Conservation (phyloP, 805 yeast species). For the Suhomyces sp. region DNA sequence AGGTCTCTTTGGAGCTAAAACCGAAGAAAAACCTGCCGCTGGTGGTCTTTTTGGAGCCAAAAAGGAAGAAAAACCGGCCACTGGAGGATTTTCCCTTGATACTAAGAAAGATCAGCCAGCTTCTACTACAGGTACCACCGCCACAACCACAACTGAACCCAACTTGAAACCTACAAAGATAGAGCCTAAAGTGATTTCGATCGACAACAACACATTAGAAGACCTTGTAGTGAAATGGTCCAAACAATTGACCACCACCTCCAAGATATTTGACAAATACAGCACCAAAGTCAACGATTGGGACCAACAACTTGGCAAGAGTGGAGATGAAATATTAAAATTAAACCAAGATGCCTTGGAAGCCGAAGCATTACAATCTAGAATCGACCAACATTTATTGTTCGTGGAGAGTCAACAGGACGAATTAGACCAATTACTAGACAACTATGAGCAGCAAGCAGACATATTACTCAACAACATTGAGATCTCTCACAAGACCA, state of each 20-base stretch:
- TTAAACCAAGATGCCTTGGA: conserved; percentile 72
- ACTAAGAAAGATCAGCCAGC: conserved; percentile 7
- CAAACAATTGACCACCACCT: conserved; percentile 69
- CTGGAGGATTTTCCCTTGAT: conserved; percentile 13
- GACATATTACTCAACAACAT: conserved; percentile 45
- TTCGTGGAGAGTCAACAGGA: conserved; percentile 91
- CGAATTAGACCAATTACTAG: conserved; percentile 78
- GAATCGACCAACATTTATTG: conserved; percentile 80
- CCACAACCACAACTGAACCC: conserved; percentile 20
- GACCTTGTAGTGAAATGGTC: conserved; percentile 95
- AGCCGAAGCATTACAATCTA: conserved; percentile 81
- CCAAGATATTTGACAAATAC: conserved; percentile 71
- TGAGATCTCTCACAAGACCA: conserved; percentile 34
- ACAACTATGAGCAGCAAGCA: conserved; percentile 76
- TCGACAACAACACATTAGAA: conserved; percentile 88
- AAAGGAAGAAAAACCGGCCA: conserved; percentile 11
- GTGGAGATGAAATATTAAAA: conserved; percentile 80
- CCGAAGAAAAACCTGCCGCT: conserved; percentile 11
- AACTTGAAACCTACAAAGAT: conserved; percentile 50
- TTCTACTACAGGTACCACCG: conserved; percentile 20
- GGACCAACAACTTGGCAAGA: conserved; percentile 80
- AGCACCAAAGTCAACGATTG: conserved; percentile 74
- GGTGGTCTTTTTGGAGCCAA: conserved; percentile 15
- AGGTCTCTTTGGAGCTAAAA: conserved; percentile 5
- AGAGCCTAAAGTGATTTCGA: conserved; percentile 66